Evolutionary conservation across 495 filamentous ascomycete genomes (phyloP).

Genomic region (Xylaria bambusicola): DNA sequence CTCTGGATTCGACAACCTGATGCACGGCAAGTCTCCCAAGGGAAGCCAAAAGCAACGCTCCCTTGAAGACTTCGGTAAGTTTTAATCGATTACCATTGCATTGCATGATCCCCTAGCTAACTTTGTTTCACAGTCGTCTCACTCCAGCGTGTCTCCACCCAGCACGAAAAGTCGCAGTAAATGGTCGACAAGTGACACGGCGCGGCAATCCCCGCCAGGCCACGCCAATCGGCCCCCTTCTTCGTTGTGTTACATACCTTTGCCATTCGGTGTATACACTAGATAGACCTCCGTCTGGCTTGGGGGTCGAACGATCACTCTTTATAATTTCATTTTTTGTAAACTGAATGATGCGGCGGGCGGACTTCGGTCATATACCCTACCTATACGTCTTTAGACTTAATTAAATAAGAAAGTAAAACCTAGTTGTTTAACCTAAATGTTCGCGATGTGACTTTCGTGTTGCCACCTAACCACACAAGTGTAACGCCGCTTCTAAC

Average conservation of each 20-base stretch:
- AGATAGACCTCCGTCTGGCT: slow-evolving; percentile 28
- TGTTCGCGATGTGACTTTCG: too few species aligned
- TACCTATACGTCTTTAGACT: slow-evolving; percentile 37
- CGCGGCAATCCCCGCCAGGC: slow-evolving; percentile 10
- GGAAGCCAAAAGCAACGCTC: slow-evolving; percentile 72
- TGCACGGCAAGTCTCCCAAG: slow-evolving; percentile 83
- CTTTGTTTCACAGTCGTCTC: slow-evolving; percentile 62
- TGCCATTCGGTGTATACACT: slow-evolving; percentile 35
- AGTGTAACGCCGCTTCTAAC: too few species aligned
- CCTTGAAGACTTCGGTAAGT: slow-evolving; percentile 83
- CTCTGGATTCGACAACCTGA: slow-evolving; percentile 80
- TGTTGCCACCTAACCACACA: too few species aligned
- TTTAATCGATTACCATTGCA: neutral
- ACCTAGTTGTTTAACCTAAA: neutral
- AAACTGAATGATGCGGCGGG: slow-evolving; percentile 41
- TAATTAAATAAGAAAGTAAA: slow-evolving; percentile 41
- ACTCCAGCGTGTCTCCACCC: slow-evolving; percentile 80
- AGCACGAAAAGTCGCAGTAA: slow-evolving; percentile 77
- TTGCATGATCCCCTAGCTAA: slow-evolving; percentile 40
- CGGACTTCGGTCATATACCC: slow-evolving; percentile 40
- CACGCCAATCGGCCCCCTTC: slow-evolving; percentile 20
- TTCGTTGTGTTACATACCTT: slow-evolving; percentile 34
- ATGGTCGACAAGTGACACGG: slow-evolving; percentile 27
- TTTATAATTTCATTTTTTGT: slow-evolving; percentile 46
- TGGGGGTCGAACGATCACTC: slow-evolving; percentile 30